Evolutionary conservation across 1,284 basidiomycete species (phyloP).

Genomic region (Anthracocystis panici-leucophaei): DNA sequence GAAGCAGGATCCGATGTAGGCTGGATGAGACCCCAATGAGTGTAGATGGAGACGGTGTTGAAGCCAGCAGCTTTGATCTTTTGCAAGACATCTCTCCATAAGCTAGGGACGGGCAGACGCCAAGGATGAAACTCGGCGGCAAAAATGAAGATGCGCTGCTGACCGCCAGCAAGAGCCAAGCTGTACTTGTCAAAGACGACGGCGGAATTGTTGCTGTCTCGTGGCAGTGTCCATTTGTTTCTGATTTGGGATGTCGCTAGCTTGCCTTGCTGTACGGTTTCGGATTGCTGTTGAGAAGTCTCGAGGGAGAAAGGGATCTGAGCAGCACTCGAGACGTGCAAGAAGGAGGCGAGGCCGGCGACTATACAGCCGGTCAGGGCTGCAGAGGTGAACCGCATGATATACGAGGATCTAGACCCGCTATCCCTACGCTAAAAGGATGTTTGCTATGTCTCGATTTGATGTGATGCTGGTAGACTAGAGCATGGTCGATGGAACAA

Average conservation of each 20-base stretch:
- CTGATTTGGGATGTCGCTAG: background rate
- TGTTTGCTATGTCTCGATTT: too few species aligned
- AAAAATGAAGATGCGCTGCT: conserved; percentile 39
- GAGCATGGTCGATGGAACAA: background rate
- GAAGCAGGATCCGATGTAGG: conserved; percentile 76
- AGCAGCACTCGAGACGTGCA: conserved; percentile 9
- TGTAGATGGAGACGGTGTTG: conserved; percentile 71
- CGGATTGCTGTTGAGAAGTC: background rate
- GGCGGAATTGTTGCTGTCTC: conserved; percentile 35
- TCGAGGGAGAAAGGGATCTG: conserved; percentile 27
- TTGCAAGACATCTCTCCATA: conserved; percentile 85
- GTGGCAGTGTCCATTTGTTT: conserved; percentile 35
- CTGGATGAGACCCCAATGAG: conserved; percentile 79
- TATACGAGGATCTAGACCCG: background rate
- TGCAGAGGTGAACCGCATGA: conserved; percentile 17
- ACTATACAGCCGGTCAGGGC: conserved; percentile 18
- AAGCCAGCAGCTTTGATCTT: conserved; percentile 84
- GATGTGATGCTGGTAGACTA: too few species aligned
- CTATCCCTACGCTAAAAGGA: too few species aligned
- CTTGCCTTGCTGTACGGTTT: background rate
- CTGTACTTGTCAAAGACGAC: conserved; percentile 54
- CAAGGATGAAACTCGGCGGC: conserved; percentile 81
- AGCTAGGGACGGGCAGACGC: conserved; percentile 80
- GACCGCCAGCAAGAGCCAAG: conserved; percentile 34
- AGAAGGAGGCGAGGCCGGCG: conserved; percentile 9